phyloP scores from a whole-genome alignment of 768 basidiomycete genomes.

The Pholiota conissans region DNA sequence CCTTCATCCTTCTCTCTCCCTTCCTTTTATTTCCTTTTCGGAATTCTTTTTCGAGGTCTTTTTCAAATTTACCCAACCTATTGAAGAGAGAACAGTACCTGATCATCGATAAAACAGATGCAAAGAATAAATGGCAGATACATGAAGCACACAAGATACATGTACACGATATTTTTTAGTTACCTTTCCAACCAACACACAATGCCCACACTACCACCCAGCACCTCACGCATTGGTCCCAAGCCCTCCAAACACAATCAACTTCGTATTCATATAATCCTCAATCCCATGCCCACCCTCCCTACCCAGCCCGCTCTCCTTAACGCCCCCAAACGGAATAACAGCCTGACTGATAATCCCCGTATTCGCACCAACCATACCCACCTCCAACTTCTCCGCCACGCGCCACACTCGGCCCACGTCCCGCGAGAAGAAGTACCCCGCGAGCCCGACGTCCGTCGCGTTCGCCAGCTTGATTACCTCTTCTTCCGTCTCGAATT shows the following conservation, averaged over 20 bases:
- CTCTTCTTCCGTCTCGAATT: slow-evolving; percentile 94
- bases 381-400: slow-evolving; percentile 91
- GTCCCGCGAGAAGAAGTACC: slow-evolving; percentile 89
- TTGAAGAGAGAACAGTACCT: too few species aligned
- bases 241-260: slow-evolving; percentile 80
- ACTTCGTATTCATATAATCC: slow-evolving; percentile 83
- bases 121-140: neutral
- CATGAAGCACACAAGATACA: neutral
- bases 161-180: neutral
- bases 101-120: too few species aligned
- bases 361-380: slow-evolving; percentile 87
- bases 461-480: slow-evolving; percentile 85
- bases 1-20: too few species aligned
- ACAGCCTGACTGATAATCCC: slow-evolving; percentile 74
- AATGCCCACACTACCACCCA: too few species aligned
- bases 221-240: slow-evolving; percentile 24
- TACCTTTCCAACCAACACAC: neutral
- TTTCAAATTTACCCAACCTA: too few species aligned
- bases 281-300: slow-evolving; percentile 91
- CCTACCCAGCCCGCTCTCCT: slow-evolving; percentile 82
- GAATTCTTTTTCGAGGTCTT: too few species aligned
- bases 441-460: slow-evolving; percentile 83
- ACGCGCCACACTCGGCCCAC: slow-evolving; percentile 92
- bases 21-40: too few species aligned
- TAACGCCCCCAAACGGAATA: slow-evolving; percentile 89